Conservation (phyloP, 1,139 yeast species). For the Geotrichum siamense region DNA sequence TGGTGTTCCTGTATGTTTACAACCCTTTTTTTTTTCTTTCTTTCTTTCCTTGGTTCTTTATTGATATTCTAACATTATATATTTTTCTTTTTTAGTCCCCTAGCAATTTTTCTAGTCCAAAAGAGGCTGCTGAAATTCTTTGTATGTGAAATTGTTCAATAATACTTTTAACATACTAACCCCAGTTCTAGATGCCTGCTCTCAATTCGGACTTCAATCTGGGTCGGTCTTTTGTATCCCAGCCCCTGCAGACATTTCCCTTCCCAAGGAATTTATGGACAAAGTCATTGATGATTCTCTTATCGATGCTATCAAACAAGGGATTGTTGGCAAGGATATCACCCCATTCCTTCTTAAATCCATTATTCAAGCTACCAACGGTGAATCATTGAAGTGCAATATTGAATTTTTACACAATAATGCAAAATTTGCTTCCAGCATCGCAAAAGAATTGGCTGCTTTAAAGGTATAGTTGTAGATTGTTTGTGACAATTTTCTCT, state of each 20-base stretch:
- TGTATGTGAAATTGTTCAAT: conserved; percentile 30
- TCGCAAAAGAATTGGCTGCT: conserved; percentile 49
- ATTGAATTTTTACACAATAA: conserved; percentile 71
- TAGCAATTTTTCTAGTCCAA: conserved; percentile 46
- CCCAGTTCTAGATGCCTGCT: conserved; percentile 37
- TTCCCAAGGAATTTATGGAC: conserved; percentile 48
- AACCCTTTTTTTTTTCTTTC: not conserved
- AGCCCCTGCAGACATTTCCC: conserved; percentile 60
- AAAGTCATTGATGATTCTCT: conserved; percentile 54
- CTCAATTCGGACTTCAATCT: conserved; percentile 46
- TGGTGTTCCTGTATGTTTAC: conserved; percentile 40
- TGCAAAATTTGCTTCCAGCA: conserved; percentile 59
- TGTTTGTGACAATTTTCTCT: not conserved
- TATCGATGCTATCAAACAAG: conserved; percentile 45
- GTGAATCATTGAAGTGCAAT: conserved; percentile 64
- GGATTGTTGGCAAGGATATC: conserved; percentile 61
- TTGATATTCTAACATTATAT: not conserved
- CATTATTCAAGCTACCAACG: conserved; percentile 60
- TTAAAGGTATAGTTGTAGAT: conserved; percentile 33
- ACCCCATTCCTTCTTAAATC: conserved; percentile 70
- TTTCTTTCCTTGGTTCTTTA: not conserved
- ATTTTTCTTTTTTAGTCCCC: conserved; percentile 49
- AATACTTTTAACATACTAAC: conserved; percentile 12
- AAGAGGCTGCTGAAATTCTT: conserved; percentile 57
- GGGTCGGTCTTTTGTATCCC: conserved; percentile 81